These are phyloP conservation scores for Nigrospora sphaerica DNA, from an alignment of 2,329 filamentous ascomycete species.

Conservation along the genomic window DNA sequence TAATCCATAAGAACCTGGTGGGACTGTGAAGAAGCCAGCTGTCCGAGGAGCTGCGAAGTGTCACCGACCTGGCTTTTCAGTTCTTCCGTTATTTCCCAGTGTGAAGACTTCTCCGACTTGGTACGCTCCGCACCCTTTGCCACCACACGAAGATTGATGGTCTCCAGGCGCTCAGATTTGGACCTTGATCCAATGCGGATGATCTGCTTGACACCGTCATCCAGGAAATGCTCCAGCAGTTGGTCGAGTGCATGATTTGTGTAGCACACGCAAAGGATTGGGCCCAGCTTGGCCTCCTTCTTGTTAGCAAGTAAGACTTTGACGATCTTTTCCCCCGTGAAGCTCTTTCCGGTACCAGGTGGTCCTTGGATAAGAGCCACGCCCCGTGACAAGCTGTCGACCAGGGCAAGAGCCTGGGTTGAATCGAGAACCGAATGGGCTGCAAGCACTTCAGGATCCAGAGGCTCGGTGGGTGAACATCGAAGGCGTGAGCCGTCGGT, in stretches of 20 bases:
- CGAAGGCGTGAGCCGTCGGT: conserved; percentile 11
- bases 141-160: conserved; percentile 40
- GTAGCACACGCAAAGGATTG: conserved; percentile 45
- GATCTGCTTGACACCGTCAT: conserved; percentile 39
- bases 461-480: conserved; percentile 10
- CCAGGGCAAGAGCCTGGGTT: conserved; percentile 42
- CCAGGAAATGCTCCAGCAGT: conserved; percentile 52
- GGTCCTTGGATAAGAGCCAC: conserved; percentile 62
- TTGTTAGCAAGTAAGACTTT: conserved; percentile 42
- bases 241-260: conserved; percentile 46
- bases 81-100: conserved; percentile 17
- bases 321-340: conserved; percentile 52
- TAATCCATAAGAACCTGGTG: conserved; percentile 10
- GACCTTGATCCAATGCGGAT: conserved; percentile 56
- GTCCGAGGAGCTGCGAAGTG: background rate
- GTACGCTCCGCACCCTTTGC: conserved; percentile 24
- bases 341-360: conserved; percentile 64
- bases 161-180: conserved; percentile 43
- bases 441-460: conserved; percentile 15
- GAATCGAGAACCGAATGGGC: conserved; percentile 41
- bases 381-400: conserved; percentile 42
- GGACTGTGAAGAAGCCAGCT: conserved; percentile 1
- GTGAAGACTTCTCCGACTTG: conserved; percentile 25
- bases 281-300: conserved; percentile 30
- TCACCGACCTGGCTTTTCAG: conserved; percentile 4